phyloP scores from a whole-genome alignment of 768 basidiomycete genomes.

The Pisolithus marmoratus region DNA sequence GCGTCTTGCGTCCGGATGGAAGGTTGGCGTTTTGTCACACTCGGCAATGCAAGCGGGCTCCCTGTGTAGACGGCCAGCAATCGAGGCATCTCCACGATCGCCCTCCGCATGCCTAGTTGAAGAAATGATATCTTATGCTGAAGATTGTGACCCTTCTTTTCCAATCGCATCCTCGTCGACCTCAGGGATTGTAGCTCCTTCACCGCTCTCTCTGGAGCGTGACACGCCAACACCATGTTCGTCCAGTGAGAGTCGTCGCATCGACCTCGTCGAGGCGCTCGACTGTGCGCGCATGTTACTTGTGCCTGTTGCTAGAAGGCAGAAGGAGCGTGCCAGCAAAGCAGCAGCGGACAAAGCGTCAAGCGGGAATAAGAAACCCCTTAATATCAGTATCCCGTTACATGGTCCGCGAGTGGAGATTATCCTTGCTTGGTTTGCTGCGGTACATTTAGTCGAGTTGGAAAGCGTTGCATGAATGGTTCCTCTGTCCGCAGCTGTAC shows the following conservation, averaged over 20 bases:
- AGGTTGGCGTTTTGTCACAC: constrained; percentile 55
- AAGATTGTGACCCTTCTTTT: constrained; percentile 13
- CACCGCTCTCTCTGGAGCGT: constrained; percentile 19
- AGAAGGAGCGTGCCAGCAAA: constrained; percentile 53
- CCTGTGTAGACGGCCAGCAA: constrained; percentile 39
- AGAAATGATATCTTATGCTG: constrained; percentile 20
- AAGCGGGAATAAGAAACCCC: constrained; percentile 43
- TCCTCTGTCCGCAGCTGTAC: not conserved
- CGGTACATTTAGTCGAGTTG: constrained; percentile 72
- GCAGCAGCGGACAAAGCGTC: constrained; percentile 44
- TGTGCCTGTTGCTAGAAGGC: constrained; percentile 61
- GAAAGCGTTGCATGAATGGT: constrained; percentile 34
- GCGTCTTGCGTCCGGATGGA: constrained; percentile 75
- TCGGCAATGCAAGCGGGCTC: constrained; percentile 32
- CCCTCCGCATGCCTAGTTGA: constrained; percentile 19
- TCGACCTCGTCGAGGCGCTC: constrained; percentile 49
- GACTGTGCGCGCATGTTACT: constrained; percentile 70
- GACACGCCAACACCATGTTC: constrained; percentile 8
- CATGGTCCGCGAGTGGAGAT: constrained; percentile 86
- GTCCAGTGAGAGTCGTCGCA: constrained; percentile 12
- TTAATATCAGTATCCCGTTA: constrained; percentile 74
- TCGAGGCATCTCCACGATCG: constrained; percentile 30
- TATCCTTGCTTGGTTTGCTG: constrained; percentile 79
- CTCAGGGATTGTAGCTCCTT: constrained; percentile 12
- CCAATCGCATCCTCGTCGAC: constrained; percentile 18